A percentile compares a stretch with the other conserved stretches of the same genome.
These are phyloP conservation scores for Miscanthus lutarioriparius DNA, from an alignment of 176 grass and related monocot species.

Conservation along the genomic window DNA sequence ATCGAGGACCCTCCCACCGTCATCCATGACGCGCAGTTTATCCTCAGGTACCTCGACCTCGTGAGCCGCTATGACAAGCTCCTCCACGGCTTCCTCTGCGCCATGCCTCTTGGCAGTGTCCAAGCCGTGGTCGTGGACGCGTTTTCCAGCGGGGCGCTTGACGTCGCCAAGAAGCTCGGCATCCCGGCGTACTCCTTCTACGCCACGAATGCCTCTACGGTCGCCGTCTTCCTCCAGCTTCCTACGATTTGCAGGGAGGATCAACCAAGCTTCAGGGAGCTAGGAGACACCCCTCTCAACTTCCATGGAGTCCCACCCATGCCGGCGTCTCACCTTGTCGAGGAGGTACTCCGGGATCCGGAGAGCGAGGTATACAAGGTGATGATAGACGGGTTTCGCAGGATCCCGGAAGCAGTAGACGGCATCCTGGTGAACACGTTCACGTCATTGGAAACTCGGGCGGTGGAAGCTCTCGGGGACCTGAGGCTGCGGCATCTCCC, in stretches of 20 bases:
- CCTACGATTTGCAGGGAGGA: neutral
- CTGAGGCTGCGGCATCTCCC: neutral
- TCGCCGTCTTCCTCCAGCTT: conserved; percentile 33
- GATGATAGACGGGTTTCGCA: neutral
- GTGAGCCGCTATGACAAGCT: too few species aligned
- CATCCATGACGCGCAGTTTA: too few species aligned
- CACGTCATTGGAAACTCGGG: neutral
- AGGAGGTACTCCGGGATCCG: neutral
- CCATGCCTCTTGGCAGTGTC: too few species aligned
- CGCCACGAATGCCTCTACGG: neutral
- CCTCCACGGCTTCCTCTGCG: too few species aligned
- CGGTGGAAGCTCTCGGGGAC: neutral
- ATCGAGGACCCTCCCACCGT: too few species aligned
- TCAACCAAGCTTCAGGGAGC: conserved; percentile 21
- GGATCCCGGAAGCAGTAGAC: neutral
- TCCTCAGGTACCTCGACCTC: too few species aligned
- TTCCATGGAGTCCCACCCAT: conserved; percentile 40
- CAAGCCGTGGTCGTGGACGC: too few species aligned
- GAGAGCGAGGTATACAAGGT: conserved; percentile 19
- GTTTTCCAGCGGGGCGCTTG: too few species aligned
- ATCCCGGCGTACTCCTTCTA: too few species aligned
- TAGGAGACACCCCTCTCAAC: conserved; percentile 29
- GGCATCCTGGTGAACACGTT: conserved; percentile 9
- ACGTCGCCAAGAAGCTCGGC: too few species aligned
- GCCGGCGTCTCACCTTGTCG: conserved; percentile 13